Evolutionary conservation across 352 stramenopile species (phyloP).

Genomic region (Pythium diclinum): DNA sequence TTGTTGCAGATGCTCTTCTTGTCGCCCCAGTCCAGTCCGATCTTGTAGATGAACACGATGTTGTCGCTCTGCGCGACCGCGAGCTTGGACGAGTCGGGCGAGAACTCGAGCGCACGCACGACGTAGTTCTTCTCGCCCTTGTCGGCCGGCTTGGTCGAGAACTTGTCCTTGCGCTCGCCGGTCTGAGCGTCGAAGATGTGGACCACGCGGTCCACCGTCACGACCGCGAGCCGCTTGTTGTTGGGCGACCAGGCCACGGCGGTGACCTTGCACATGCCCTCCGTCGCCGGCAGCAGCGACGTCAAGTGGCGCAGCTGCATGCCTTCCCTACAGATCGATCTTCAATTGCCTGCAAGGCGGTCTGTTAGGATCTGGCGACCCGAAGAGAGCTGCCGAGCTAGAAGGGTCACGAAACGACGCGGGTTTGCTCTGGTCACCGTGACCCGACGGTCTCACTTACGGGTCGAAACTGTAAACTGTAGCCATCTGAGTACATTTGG

Average conservation of each 20-base stretch:
- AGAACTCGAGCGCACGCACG: conserved; percentile 90
- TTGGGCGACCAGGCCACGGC: conserved; percentile 92
- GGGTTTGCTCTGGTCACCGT: background rate
- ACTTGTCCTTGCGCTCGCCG: conserved; percentile 93
- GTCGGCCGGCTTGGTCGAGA: conserved; percentile 93
- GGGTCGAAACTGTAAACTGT: conserved; percentile 2
- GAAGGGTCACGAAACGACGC: conserved; percentile 44
- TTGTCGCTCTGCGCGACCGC: conserved; percentile 95
- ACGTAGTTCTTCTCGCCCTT: conserved; percentile 95
- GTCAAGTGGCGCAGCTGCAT: conserved; percentile 93
- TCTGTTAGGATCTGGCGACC: background rate
- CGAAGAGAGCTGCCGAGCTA: background rate
- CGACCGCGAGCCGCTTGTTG: conserved; percentile 90
- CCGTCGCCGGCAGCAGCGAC: conserved; percentile 87
- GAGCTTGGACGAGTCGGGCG: conserved; percentile 91
- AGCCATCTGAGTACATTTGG: background rate
- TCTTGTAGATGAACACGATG: conserved; percentile 97
- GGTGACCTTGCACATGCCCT: conserved; percentile 92
- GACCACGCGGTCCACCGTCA: conserved; percentile 92
- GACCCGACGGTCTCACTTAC: background rate
- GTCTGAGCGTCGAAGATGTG: conserved; percentile 91
- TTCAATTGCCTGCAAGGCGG: background rate
- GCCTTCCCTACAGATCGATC: background rate
- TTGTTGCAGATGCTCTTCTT: conserved; percentile 98
- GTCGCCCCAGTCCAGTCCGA: conserved; percentile 91